Evolutionary conservation across 495 filamentous ascomycete genomes (phyloP), one percentile per base, ranked within the genome.

Genomic region (Penicillium cataractarum): DNA sequence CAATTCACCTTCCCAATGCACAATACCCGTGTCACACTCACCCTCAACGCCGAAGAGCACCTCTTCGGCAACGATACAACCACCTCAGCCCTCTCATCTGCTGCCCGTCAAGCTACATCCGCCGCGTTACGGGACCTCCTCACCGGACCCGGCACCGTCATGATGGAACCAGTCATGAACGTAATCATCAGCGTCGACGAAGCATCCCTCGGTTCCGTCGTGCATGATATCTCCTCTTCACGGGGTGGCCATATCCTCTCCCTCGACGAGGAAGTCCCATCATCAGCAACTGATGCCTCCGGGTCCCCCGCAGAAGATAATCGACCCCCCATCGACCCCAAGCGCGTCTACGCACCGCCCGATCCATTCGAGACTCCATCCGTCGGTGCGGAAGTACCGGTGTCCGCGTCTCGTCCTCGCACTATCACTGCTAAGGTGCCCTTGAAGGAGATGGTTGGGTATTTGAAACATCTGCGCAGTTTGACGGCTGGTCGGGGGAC

Each of bases 361-460:
- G 93, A 97, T 69, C 92, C 92, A 24, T 97, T 95, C 69, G 88
- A 87, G 33, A 81, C 83, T 4, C 52, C 76, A 0, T 74, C 66
- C 42, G 32, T 76, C 50, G 65, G 63, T 12, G 62, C 51, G 10
- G 61, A 69, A 6, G 33, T 73, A 10, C 62, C 70, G 8, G 65
- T 62, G 55, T 50, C 71, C n/a, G 62, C 72, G 4, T 75, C 72
- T 29, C 66, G 76, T 9, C 83, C 83, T 51, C 77, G 87, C 53
- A 89, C 81, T 6, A 90, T 99, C 60, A 84, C 85, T 6, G 96
- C 92, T 4, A 86, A 89, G 62, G 93, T 97, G 31, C 96, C 96
- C 44, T 77, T 98, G 58, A 93, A 92, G 74, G 94, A 98, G 75
- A 97, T 98, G 93, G 90, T 97, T 54, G 92, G 94, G 33, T 99